A percentile compares a stretch with the other conserved stretches of the same genome.
phyloP scores from a whole-genome alignment of 2,329 filamentous ascomycete species.

The Fusarium drepaniforme region DNA sequence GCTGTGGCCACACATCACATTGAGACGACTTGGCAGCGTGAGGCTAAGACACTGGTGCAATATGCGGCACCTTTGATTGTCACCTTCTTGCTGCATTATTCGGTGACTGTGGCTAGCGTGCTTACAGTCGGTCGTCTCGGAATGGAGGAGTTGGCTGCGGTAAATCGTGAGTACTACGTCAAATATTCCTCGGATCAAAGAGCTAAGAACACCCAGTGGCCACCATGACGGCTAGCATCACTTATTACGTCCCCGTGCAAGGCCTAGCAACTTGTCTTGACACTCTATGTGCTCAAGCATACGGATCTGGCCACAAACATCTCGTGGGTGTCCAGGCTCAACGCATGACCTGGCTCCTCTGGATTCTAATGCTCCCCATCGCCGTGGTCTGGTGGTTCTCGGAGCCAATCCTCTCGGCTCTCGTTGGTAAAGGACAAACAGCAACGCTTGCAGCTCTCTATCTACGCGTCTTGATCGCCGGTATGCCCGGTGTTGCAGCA shows the following conservation, averaged over 20 bases:
- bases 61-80: slow-evolving; percentile 75
- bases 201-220: slow-evolving; percentile 42
- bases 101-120: slow-evolving; percentile 79
- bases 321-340: slow-evolving; percentile 87
- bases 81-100: slow-evolving; percentile 83
- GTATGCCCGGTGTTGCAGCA: slow-evolving; percentile 78
- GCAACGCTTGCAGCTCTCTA: slow-evolving; percentile 78
- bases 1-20: slow-evolving; percentile 84
- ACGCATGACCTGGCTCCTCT: slow-evolving; percentile 81
- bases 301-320: slow-evolving; percentile 87
- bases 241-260: slow-evolving; percentile 80
- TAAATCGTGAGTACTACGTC: slow-evolving; percentile 45
- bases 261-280: slow-evolving; percentile 88
- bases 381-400: slow-evolving; percentile 76
- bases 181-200: accelerated
- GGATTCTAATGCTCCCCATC: slow-evolving; percentile 78
- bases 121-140: slow-evolving; percentile 81
- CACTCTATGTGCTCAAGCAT: slow-evolving; percentile 91
- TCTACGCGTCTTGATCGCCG: slow-evolving; percentile 75
- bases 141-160: slow-evolving; percentile 63
- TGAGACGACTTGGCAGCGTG: slow-evolving; percentile 88
- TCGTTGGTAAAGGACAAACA: slow-evolving; percentile 61
- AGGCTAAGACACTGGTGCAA: slow-evolving; percentile 80
- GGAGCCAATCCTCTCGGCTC: slow-evolving; percentile 66
- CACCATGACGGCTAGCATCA: slow-evolving; percentile 83